Percentiles rank a stretch among this genome's conserved stretches.
phyloP scores from a whole-genome alignment of 2,329 filamentous ascomycete genomes.

The Ceratocystis colombiana region DNA sequence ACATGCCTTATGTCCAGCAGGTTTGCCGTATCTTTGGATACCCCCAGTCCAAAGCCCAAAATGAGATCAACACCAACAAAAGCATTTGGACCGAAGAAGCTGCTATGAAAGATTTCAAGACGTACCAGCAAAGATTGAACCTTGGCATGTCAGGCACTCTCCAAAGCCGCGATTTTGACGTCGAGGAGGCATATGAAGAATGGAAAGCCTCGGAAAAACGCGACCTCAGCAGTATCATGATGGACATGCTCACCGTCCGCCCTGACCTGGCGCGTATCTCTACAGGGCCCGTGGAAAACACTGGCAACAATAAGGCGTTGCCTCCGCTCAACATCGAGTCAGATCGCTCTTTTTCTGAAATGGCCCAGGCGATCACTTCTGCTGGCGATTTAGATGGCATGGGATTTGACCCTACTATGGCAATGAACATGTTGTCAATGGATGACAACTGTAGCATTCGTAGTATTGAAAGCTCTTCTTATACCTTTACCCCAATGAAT shows the following conservation, averaged over 20 bases:
- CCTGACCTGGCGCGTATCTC: conserved; percentile 75
- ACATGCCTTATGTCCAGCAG: conserved; percentile 86
- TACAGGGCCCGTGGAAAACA: conserved; percentile 45
- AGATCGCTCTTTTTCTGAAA: conserved; percentile 44
- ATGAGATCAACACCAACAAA: conserved; percentile 74
- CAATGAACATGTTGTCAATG: conserved; percentile 56
- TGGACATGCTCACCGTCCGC: conserved; percentile 76
- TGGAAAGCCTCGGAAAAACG: conserved; percentile 89
- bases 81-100: conserved; percentile 82
- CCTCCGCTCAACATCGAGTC: conserved; percentile 33
- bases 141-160: conserved; percentile 68
- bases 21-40: conserved; percentile 81
- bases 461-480: conserved; percentile 54
- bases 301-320: conserved; percentile 33
- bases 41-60: conserved; percentile 67
- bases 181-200: conserved; percentile 73
- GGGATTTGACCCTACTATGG: conserved; percentile 30
- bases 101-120: conserved; percentile 81
- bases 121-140: conserved; percentile 81
- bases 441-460: conserved; percentile 43
- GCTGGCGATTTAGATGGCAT: conserved; percentile 34
- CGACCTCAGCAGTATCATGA: conserved; percentile 85
- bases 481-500: conserved; percentile 82
- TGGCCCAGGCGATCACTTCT: conserved; percentile 43
- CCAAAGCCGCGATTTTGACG: conserved; percentile 75